phyloP scores from a whole-genome alignment of 306 rosid species.

The Rosa multiflora region DNA sequence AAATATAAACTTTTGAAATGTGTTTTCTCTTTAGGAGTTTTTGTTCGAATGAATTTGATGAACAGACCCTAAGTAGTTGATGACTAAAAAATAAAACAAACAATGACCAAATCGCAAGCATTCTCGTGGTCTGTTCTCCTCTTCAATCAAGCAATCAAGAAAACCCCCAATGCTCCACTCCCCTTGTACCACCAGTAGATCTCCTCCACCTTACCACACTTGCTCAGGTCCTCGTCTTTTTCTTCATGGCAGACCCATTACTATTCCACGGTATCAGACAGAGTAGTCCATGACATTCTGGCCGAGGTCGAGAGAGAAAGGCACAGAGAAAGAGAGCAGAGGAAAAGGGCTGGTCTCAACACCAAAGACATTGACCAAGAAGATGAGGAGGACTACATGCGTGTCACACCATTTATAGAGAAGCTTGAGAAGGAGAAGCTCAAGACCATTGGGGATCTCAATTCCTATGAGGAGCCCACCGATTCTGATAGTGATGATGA shows the following conservation, averaged over 20 bases:
- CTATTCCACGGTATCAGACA: conserved; percentile 42
- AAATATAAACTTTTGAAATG: too few species aligned
- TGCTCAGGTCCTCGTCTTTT: conserved; percentile 3
- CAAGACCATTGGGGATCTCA: conserved; percentile 35
- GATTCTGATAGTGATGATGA: conserved; percentile 85
- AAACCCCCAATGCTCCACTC: too few species aligned
- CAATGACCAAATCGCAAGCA: too few species aligned
- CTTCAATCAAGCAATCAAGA: too few species aligned
- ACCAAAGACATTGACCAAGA: conserved; percentile 66
- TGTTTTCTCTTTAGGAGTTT: too few species aligned
- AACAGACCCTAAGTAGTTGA: too few species aligned
- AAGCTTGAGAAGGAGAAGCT: conserved; percentile 58
- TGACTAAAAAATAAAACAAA: too few species aligned
- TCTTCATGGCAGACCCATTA: conserved; percentile 9
- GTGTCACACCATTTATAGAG: conserved; percentile 56
- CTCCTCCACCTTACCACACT: conserved; percentile 10
- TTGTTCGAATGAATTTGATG: too few species aligned
- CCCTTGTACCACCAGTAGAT: too few species aligned
- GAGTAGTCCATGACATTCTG: conserved; percentile 49
- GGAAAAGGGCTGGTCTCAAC: conserved; percentile 52
- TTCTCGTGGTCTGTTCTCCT: too few species aligned
- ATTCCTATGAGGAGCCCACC: conserved; percentile 59
- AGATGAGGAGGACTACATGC: conserved; percentile 57
- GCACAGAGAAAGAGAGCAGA: conserved; percentile 55
- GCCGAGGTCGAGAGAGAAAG: conserved; percentile 64